Conservation (phyloP, 2,329 filamentous ascomycete species). For the Verticillium tricorpus region DNA sequence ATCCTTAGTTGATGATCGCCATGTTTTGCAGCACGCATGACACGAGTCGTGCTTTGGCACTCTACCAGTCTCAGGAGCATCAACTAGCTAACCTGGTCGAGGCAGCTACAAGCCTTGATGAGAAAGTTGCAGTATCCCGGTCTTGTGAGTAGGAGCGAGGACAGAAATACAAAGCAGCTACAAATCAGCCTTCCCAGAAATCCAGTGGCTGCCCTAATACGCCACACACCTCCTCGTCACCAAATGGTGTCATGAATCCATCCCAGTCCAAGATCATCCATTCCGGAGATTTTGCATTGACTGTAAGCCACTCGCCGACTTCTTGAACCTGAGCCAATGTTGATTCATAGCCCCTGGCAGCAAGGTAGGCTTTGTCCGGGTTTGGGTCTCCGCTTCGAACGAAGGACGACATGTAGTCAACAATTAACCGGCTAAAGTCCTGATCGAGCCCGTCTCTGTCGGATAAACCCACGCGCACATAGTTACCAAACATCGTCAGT, state of each 20-base stretch:
- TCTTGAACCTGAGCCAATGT: constrained; percentile 22
- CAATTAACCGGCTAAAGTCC: constrained; percentile 24
- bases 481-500: constrained; percentile 30
- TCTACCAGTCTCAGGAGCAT: too few species aligned
- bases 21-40: too few species aligned
- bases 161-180: too few species aligned
- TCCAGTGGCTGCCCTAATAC: not conserved
- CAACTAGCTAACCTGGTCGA: too few species aligned
- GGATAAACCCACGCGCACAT: constrained; percentile 21
- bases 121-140: too few species aligned
- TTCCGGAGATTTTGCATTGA: not conserved
- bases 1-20: too few species aligned
- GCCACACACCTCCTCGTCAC: not conserved
- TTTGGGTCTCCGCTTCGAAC: constrained; percentile 26
- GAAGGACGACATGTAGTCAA: constrained; percentile 30
- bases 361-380: constrained; percentile 21
- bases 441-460: constrained; percentile 30
- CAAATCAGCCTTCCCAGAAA: not conserved
- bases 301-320: constrained; percentile 22
- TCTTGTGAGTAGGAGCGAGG: too few species aligned
- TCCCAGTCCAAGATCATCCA: not conserved
- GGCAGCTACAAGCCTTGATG: too few species aligned
- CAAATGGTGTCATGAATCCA: not conserved
- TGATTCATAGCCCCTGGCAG: constrained; percentile 20
- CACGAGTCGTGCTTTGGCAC: too few species aligned